phyloP scores from a whole-genome alignment of 2,329 filamentous ascomycete species.

The Diaporthe caulivora region DNA sequence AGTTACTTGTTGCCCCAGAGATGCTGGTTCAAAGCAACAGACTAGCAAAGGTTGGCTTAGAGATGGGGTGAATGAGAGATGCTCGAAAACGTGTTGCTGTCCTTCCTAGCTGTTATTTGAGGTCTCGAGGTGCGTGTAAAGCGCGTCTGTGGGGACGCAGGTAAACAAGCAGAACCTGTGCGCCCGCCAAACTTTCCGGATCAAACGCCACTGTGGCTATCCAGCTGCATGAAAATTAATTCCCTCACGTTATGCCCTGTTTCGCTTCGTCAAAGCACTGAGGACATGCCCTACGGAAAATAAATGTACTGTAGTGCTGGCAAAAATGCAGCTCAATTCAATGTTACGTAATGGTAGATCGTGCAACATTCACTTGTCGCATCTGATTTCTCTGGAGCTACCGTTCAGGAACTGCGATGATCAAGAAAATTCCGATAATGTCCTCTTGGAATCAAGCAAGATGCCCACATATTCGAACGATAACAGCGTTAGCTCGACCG shows the following conservation, averaged over 20 bases:
- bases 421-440: too few species aligned
- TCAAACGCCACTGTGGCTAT: neutral
- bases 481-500: conserved; percentile 11
- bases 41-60: neutral
- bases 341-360: neutral
- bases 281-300: neutral
- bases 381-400: neutral
- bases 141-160: neutral
- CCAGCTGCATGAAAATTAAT: neutral
- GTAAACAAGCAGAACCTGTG: neutral
- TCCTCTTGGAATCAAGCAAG: neutral
- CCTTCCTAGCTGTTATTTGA: neutral
- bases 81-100: neutral
- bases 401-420: neutral
- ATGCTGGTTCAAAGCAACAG: neutral
- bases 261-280: neutral
- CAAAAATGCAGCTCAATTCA: neutral
- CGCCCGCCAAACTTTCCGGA: neutral
- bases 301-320: neutral
- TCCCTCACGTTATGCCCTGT: too few species aligned
- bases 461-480: conserved; percentile 5
- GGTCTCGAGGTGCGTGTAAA: too few species aligned
- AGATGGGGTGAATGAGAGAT: neutral
- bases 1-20: neutral
- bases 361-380: neutral